Conservation (phyloP, 352 stramenopile species). For the Phytophthora palmivora region DNA sequence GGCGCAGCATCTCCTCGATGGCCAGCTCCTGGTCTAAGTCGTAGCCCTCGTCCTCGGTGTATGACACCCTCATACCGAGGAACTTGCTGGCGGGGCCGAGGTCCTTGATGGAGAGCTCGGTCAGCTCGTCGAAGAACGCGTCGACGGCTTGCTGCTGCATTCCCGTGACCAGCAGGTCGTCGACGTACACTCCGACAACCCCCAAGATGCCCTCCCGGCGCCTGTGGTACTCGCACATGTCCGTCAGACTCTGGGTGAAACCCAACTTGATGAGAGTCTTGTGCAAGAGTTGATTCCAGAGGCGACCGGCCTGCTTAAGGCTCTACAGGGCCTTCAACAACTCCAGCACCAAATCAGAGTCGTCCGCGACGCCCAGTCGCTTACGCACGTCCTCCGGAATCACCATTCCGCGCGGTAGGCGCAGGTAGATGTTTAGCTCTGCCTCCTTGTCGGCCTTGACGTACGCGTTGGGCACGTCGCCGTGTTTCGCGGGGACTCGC, state of each 20-base stretch:
- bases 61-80: not conserved
- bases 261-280: constrained; percentile 18
- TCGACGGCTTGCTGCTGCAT: not conserved
- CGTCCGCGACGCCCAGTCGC: constrained; percentile 4
- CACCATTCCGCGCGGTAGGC: constrained; percentile 28
- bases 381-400: constrained; percentile 11
- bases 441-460: constrained; percentile 31
- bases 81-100: not conserved
- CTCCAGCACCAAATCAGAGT: constrained; percentile 13
- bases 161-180: constrained; percentile 35
- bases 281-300: constrained; percentile 38
- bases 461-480: constrained; percentile 44
- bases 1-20: not conserved
- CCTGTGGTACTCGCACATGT: constrained; percentile 39
- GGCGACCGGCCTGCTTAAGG: constrained; percentile 32
- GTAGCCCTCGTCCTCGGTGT: not conserved
- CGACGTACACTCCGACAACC: constrained; percentile 38
- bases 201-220: not conserved
- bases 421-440: constrained; percentile 29
- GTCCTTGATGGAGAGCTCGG: not conserved
- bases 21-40: not conserved
- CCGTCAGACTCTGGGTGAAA: constrained; percentile 25
- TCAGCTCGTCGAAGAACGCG: not conserved
- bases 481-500: constrained; percentile 26
- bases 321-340: constrained; percentile 42